Conservation (phyloP, 2,329 filamentous ascomycete genomes). For the Beauveria sp. region DNA sequence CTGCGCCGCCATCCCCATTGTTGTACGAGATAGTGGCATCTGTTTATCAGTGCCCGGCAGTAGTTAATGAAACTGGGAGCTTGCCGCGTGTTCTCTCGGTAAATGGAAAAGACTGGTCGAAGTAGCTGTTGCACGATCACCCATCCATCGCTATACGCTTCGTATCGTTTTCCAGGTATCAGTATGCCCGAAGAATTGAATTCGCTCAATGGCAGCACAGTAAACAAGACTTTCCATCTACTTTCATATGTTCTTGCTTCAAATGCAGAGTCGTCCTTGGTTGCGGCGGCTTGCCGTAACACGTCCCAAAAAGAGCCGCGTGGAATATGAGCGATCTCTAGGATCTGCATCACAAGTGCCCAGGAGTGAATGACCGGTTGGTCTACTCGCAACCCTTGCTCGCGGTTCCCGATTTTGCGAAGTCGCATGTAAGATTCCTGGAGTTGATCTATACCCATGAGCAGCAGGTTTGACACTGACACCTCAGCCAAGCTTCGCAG, state of each 20-base stretch:
- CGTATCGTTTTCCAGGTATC: slow-evolving; percentile 25
- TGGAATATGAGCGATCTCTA: slow-evolving; percentile 43
- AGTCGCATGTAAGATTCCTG: slow-evolving; percentile 40
- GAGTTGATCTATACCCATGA: slow-evolving; percentile 35
- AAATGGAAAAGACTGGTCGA: slow-evolving; percentile 50
- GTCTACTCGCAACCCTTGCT: slow-evolving; percentile 44
- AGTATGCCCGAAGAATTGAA: slow-evolving; percentile 49
- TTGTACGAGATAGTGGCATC: slow-evolving; percentile 55
- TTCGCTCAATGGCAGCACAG: slow-evolving; percentile 52
- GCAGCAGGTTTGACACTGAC: slow-evolving; percentile 33
- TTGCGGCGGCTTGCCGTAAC: slow-evolving; percentile 35
- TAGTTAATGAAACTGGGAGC: slow-evolving; percentile 58
- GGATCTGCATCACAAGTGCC: slow-evolving; percentile 48
- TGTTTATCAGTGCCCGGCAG: slow-evolving; percentile 48
- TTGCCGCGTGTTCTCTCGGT: slow-evolving; percentile 47
- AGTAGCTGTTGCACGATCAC: slow-evolving; percentile 48
- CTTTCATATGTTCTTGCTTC: slow-evolving; percentile 45
- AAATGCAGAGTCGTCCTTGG: slow-evolving; percentile 25
- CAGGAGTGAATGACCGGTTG: slow-evolving; percentile 44
- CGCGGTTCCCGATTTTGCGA: slow-evolving; percentile 35
- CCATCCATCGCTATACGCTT: slow-evolving; percentile 47
- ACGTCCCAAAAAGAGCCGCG: slow-evolving; percentile 55
- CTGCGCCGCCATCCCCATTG: slow-evolving; percentile 60
- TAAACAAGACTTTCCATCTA: slow-evolving; percentile 52
- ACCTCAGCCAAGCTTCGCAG: slow-evolving; percentile 35